Conservation (phyloP, 257 asterid species). For the Lavandula angustifolia region DNA sequence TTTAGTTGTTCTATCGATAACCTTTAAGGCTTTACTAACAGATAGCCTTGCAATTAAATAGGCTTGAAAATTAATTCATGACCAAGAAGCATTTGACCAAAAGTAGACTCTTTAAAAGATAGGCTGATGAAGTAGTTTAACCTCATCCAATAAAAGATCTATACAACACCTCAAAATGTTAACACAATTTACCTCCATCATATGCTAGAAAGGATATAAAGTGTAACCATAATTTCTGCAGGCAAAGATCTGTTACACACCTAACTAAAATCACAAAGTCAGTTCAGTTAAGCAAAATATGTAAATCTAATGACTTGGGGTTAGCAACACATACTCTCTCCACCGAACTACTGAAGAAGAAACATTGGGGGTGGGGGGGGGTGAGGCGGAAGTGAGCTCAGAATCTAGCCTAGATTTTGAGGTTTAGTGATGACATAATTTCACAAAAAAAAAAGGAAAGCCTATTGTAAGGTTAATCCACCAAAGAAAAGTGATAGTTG, state of each 20-base stretch:
- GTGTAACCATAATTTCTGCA: neutral
- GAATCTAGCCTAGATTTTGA: no score
- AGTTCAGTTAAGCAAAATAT: no score
- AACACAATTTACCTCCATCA: neutral
- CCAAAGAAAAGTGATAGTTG: no score
- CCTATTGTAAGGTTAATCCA: no score
- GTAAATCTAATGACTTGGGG: no score
- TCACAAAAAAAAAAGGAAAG: no score
- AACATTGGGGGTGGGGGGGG: no score
- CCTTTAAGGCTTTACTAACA: neutral
- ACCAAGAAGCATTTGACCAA: neutral
- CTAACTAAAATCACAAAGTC: neutral
- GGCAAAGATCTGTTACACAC: neutral
- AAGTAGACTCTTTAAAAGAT: neutral
- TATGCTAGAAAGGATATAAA: neutral
- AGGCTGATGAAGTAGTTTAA: neutral
- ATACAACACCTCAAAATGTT: neutral
- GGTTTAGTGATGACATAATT: no score
- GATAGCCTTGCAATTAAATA: neutral
- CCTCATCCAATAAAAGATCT: neutral
- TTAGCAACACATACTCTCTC: no score
- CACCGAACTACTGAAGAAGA: no score
- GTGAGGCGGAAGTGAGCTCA: no score
- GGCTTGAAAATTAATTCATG: constrained; percentile 5
- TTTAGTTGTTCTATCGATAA: neutral